These are phyloP conservation scores for Blastocystis sp. DNA, from an alignment of 352 stramenopile species.

Conservation along the genomic window DNA sequence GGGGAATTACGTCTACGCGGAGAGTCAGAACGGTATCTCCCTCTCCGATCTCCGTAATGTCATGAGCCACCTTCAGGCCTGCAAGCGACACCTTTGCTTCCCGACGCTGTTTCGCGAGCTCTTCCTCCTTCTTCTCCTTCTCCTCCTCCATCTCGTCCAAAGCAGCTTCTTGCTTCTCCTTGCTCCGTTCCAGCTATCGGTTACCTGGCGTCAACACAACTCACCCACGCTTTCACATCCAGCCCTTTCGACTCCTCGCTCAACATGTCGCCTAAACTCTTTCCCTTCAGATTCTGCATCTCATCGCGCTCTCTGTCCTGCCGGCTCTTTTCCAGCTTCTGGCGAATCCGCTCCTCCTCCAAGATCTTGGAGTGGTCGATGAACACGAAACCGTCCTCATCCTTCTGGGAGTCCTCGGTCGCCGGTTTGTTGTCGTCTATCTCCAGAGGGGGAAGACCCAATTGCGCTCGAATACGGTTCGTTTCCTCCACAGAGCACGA, in stretches of 20 bases:
- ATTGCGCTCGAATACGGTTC: slow-evolving; percentile 55
- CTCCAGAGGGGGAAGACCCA: slow-evolving; percentile 58
- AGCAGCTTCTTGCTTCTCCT: slow-evolving; percentile 34
- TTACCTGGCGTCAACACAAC: neutral
- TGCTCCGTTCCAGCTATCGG: slow-evolving; percentile 5
- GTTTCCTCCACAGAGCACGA: slow-evolving; percentile 60
- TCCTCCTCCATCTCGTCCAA: slow-evolving; percentile 30
- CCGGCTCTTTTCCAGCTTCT: slow-evolving; percentile 15
- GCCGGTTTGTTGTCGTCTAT: neutral
- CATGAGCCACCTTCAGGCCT: slow-evolving; percentile 55
- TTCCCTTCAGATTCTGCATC: slow-evolving; percentile 12
- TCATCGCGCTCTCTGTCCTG: neutral
- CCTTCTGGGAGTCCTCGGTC: neutral
- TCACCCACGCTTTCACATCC: slow-evolving; percentile 49
- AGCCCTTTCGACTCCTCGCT: neutral
- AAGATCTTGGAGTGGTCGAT: slow-evolving; percentile 3
- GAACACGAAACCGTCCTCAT: slow-evolving; percentile 3
- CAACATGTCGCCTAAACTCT: slow-evolving; percentile 32
- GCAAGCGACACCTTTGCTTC: neutral
- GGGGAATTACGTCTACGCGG: neutral
- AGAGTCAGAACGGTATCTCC: slow-evolving; percentile 55
- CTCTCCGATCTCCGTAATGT: slow-evolving; percentile 49
- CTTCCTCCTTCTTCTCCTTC: slow-evolving; percentile 6
- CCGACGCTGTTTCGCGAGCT: neutral
- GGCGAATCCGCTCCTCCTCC: slow-evolving; percentile 39